phyloP scores from a whole-genome alignment of 768 basidiomycete genomes.

The Lanmaoa rubissima region DNA sequence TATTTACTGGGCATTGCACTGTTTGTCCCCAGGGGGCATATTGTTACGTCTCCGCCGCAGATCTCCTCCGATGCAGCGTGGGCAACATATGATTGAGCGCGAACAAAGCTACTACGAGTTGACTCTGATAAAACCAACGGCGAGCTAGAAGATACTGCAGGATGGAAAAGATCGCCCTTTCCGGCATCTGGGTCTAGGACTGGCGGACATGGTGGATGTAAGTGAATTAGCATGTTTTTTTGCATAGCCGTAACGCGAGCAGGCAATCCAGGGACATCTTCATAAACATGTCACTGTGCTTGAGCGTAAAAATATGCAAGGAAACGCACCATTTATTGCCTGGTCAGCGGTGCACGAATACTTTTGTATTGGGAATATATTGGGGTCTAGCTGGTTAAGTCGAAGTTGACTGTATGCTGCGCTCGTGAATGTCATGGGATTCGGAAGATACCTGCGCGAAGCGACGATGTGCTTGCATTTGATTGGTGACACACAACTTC shows the following conservation, averaged over 20 bases:
- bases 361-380: conserved; percentile 71
- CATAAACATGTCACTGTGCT: conserved; percentile 7
- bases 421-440: conserved; percentile 73
- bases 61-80: neutral
- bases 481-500: conserved; percentile 1
- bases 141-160: conserved; percentile 15
- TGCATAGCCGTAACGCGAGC: conserved; percentile 42
- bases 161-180: conserved; percentile 33
- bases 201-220: conserved; percentile 51
- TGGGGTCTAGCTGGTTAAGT: conserved; percentile 65
- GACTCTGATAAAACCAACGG: conserved; percentile 23
- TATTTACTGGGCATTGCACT: conserved; percentile 84
- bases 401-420: conserved; percentile 70
- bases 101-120: conserved; percentile 39
- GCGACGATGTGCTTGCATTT: conserved; percentile 70
- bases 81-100: conserved; percentile 29
- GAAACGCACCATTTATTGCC: conserved; percentile 35
- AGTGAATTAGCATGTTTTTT: conserved; percentile 38
- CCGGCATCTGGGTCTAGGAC: conserved; percentile 28
- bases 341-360: conserved; percentile 43
- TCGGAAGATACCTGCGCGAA: conserved; percentile 55
- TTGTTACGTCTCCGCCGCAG: conserved; percentile 59
- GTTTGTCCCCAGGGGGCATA: conserved; percentile 85
- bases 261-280: conserved; percentile 46
- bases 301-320: neutral